Evolutionary conservation across 768 basidiomycete genomes (phyloP).

Genomic region (Baorangia bicolor): DNA sequence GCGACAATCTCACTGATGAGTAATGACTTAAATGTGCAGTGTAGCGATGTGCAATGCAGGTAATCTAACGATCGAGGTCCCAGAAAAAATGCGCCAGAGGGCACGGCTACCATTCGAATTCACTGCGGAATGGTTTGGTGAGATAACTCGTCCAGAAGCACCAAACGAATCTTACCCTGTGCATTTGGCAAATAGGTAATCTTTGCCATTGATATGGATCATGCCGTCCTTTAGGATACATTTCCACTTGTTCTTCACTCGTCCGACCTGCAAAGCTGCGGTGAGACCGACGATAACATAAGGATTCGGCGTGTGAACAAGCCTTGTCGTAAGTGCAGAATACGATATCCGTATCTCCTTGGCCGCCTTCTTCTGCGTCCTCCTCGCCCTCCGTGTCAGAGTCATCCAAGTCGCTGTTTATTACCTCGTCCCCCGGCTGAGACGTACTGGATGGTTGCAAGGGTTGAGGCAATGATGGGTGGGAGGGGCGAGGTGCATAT

Average conservation of each 20-base stretch:
- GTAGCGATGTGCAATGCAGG: conserved; percentile 23
- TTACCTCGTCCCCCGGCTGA: conserved; percentile 69
- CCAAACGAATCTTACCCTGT: conserved; percentile 67
- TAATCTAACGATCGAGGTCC: conserved; percentile 16
- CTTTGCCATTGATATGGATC: conserved; percentile 95
- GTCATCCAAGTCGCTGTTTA: conserved; percentile 96
- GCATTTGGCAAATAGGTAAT: conserved; percentile 97
- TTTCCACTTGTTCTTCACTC: conserved; percentile 99
- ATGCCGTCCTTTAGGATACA: conserved; percentile 96
- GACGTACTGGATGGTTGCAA: conserved; percentile 38
- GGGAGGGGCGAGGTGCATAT: conserved; percentile 69
- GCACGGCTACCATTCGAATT: conserved; percentile 44
- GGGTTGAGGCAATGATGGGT: conserved; percentile 75
- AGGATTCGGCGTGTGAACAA: conserved; percentile 16
- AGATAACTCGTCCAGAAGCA: not conserved
- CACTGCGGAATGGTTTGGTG: conserved; percentile 25
- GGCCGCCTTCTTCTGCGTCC: conserved; percentile 74
- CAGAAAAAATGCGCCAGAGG: not conserved
- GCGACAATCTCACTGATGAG: conserved; percentile 18
- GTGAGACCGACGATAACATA: conserved; percentile 1
- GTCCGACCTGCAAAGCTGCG: conserved; percentile 66
- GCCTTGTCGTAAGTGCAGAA: conserved; percentile 99
- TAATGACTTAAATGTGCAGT: conserved; percentile 25
- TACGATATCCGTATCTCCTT: conserved; percentile 84
- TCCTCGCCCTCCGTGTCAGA: conserved; percentile 87